Conservation (phyloP, 805 yeast species). For the Wickerhamomyces alni region DNA sequence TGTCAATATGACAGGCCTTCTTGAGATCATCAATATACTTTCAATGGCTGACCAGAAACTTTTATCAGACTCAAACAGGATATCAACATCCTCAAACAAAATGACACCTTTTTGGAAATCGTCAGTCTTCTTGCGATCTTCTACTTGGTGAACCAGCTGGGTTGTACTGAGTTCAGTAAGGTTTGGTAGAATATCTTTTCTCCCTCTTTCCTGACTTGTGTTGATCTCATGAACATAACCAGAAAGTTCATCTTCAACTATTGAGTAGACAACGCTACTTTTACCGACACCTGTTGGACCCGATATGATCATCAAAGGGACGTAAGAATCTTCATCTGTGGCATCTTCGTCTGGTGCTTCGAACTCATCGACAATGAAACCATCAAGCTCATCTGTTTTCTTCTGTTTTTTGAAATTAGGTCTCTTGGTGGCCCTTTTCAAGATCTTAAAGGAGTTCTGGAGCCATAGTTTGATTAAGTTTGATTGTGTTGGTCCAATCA, state of each 20-base stretch:
- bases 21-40: slow-evolving; percentile 50
- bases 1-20: slow-evolving; percentile 67
- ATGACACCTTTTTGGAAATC: slow-evolving; percentile 58
- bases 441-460: slow-evolving; percentile 24
- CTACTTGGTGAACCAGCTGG: slow-evolving; percentile 56
- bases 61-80: slow-evolving; percentile 66
- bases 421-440: slow-evolving; percentile 29
- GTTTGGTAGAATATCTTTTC: slow-evolving; percentile 58
- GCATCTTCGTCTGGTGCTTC: slow-evolving; percentile 14
- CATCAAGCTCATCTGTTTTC: slow-evolving; percentile 23
- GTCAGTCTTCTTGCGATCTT: slow-evolving; percentile 9
- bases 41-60: slow-evolving; percentile 74
- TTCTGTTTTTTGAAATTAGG: slow-evolving; percentile 25
- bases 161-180: slow-evolving; percentile 81
- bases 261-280: slow-evolving; percentile 64
- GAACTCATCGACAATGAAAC: slow-evolving; percentile 28
- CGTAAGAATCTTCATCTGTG: slow-evolving; percentile 31
- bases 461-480: slow-evolving; percentile 26
- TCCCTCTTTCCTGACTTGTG: slow-evolving; percentile 65
- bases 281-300: slow-evolving; percentile 81
- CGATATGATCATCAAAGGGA: slow-evolving; percentile 57
- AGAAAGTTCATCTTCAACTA: slow-evolving; percentile 50
- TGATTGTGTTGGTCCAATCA: slow-evolving; percentile 21
- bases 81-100: slow-evolving; percentile 80
- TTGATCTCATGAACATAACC: slow-evolving; percentile 82